Evolutionary conservation across 2,329 filamentous ascomycete species (phyloP).

Genomic region (Xylariaceae sp.): DNA sequence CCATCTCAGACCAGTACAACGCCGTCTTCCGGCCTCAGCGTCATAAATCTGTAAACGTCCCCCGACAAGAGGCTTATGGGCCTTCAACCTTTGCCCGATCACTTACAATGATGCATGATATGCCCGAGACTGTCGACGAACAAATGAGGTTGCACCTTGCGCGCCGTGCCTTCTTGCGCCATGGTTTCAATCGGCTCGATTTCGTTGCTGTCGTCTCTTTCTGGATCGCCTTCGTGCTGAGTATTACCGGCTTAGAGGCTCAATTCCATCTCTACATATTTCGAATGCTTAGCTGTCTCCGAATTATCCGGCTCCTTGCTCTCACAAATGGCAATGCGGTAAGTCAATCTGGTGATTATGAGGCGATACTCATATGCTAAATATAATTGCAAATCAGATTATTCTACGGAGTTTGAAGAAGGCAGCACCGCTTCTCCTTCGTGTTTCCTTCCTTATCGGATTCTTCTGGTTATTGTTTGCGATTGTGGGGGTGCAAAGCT

Average conservation of each 20-base stretch:
- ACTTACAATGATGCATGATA: slow-evolving; percentile 76
- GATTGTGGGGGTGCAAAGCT: slow-evolving; percentile 95
- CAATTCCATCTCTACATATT: slow-evolving; percentile 82
- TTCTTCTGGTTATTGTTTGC: slow-evolving; percentile 99
- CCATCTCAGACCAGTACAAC: slow-evolving; percentile 76
- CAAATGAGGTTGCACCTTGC: slow-evolving; percentile 86
- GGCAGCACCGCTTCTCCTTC: slow-evolving; percentile 86
- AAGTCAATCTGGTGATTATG: slow-evolving; percentile 45
- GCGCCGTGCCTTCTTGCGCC: slow-evolving; percentile 87
- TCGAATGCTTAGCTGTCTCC: slow-evolving; percentile 93
- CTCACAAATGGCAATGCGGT: slow-evolving; percentile 93
- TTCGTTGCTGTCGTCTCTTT: slow-evolving; percentile 94
- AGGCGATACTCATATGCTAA: slow-evolving; percentile 28
- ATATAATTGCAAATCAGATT: slow-evolving; percentile 58
- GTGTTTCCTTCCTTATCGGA: slow-evolving; percentile 90
- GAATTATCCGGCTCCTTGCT: slow-evolving; percentile 87
- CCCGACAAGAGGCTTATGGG: slow-evolving; percentile 52
- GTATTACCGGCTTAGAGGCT: slow-evolving; percentile 71
- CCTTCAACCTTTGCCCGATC: slow-evolving; percentile 75
- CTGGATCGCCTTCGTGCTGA: slow-evolving; percentile 86
- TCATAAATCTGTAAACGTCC: slow-evolving; percentile 67
- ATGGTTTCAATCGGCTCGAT: slow-evolving; percentile 94
- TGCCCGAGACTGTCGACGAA: slow-evolving; percentile 70
- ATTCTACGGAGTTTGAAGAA: slow-evolving; percentile 96
- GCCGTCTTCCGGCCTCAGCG: slow-evolving; percentile 83